Percentiles rank a stretch among this genome's conserved stretches.
These are phyloP conservation scores for Darksidea phi DNA, from an alignment of 495 filamentous ascomycete species.

Conservation along the genomic window DNA sequence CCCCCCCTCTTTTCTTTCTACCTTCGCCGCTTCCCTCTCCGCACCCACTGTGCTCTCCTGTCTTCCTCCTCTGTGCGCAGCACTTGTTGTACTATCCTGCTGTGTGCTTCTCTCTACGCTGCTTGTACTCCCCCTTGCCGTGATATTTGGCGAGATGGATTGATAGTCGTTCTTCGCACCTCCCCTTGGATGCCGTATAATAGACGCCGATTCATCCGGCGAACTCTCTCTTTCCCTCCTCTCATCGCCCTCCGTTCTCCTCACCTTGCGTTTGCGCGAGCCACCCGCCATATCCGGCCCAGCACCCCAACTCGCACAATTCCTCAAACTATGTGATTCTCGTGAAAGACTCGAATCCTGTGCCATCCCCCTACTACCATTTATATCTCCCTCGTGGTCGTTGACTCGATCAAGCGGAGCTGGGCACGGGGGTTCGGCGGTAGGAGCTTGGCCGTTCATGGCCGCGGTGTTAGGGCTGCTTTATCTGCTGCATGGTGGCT, in stretches of 20 bases:
- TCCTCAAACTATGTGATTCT: no score
- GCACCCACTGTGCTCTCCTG: conserved; percentile 26
- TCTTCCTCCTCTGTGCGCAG: conserved; percentile 22
- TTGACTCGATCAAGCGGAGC: no score
- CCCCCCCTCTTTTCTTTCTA: conserved; percentile 35
- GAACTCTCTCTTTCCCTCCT: neutral
- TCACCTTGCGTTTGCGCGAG: neutral
- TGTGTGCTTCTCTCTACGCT: no score
- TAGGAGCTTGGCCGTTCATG: neutral
- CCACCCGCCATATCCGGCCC: neutral
- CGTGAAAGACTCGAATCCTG: no score
- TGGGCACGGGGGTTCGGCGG: no score
- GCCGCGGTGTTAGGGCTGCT: neutral
- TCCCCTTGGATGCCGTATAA: conserved; percentile 19
- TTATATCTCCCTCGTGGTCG: no score
- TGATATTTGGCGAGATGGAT: conserved; percentile 24
- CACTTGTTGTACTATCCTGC: neutral
- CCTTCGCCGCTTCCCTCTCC: conserved; percentile 10
- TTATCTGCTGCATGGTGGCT: neutral
- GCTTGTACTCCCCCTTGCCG: no score
- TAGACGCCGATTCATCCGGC: conserved; percentile 26
- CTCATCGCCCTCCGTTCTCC: neutral
- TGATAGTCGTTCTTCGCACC: conserved; percentile 16
- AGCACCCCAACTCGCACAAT: no score
- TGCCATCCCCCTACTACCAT: no score